Conservation (phyloP, 2,329 filamentous ascomycete genomes). For the Paecilomyces formosus region DNA sequence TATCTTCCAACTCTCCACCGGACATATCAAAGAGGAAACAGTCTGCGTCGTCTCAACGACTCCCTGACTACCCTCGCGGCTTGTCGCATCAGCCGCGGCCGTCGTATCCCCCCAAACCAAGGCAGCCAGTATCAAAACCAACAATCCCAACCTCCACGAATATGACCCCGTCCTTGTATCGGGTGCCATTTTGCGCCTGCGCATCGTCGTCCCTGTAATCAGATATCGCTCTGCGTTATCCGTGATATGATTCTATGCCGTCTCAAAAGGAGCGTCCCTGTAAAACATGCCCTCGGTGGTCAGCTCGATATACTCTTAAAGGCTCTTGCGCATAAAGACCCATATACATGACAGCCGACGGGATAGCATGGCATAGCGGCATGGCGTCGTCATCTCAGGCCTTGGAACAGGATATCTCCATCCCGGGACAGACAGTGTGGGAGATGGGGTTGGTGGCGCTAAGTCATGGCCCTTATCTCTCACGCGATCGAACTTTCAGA, state of each 20-base stretch:
- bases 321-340: neutral
- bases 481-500: neutral
- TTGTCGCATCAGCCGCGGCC: neutral
- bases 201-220: neutral
- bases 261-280: neutral
- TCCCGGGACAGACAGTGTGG: neutral
- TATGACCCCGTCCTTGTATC: neutral
- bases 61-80: neutral
- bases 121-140: neutral
- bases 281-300: neutral
- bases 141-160: neutral
- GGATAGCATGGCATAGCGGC: neutral
- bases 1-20: conserved; percentile 9
- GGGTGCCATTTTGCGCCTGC: neutral
- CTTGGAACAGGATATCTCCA: neutral
- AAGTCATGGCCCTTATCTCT: neutral
- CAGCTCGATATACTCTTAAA: neutral
- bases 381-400: neutral
- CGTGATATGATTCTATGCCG: neutral
- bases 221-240: neutral
- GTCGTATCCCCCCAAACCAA: neutral
- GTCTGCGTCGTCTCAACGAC: neutral
- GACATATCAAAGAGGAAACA: conserved; percentile 13
- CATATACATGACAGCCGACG: no score
- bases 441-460: neutral